phyloP scores from a whole-genome alignment of 1,284 basidiomycete genomes.

The Marasmius tenuissimus region DNA sequence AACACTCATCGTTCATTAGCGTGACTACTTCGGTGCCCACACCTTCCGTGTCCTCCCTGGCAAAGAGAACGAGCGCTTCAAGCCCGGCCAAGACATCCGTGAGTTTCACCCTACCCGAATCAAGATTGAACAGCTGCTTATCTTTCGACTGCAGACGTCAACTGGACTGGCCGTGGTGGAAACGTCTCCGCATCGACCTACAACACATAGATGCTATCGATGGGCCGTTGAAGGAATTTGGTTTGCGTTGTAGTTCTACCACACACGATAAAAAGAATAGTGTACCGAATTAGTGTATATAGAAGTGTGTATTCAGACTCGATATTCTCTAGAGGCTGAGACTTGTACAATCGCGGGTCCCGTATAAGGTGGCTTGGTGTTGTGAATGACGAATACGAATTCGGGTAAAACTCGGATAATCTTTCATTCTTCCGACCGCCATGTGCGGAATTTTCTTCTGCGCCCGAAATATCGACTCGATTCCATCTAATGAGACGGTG shows the following conservation, averaged over 20 bases:
- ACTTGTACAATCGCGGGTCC: neutral
- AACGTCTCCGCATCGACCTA: slow-evolving; percentile 93
- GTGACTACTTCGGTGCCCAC: slow-evolving; percentile 93
- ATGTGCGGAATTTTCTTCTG: slow-evolving; percentile 60
- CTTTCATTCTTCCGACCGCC: neutral
- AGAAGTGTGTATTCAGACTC: neutral
- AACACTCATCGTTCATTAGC: slow-evolving; percentile 48
- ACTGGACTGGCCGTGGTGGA: slow-evolving; percentile 94
- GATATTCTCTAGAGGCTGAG: neutral
- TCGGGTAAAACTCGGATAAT: neutral
- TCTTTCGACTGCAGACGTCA: slow-evolving; percentile 56
- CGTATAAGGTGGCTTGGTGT: no score
- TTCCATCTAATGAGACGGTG: neutral
- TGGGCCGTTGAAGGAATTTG: neutral
- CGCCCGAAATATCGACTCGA: slow-evolving; percentile 12
- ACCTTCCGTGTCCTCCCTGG: slow-evolving; percentile 92
- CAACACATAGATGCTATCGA: slow-evolving; percentile 62
- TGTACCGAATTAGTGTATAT: slow-evolving; percentile 5
- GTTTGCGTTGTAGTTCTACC: neutral
- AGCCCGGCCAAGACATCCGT: slow-evolving; percentile 87
- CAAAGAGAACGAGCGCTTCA: slow-evolving; percentile 83
- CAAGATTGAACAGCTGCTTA: slow-evolving; percentile 5
- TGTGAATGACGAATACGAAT: no score
- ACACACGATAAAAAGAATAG: neutral
- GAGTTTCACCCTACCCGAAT: slow-evolving; percentile 31